Conservation (phyloP, 169 alveolate species). For the Cryptosporidium felis region DNA sequence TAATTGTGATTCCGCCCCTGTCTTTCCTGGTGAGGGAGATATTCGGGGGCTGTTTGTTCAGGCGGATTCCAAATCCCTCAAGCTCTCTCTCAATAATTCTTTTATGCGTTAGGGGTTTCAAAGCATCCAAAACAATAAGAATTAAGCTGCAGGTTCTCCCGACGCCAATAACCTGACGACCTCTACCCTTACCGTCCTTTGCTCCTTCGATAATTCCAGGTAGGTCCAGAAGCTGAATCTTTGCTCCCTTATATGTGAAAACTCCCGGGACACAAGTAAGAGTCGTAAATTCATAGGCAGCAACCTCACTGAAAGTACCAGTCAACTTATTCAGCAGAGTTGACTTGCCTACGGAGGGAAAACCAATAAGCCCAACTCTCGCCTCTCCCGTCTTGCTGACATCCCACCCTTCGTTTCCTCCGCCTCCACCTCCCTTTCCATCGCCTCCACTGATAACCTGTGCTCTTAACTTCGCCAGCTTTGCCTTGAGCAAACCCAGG, state of each 20-base stretch:
- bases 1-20: slow-evolving; percentile 84
- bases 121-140: slow-evolving; percentile 93
- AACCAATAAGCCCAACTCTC: slow-evolving; percentile 98
- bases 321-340: slow-evolving; percentile 95
- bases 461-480: slow-evolving; percentile 92
- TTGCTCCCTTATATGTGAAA: slow-evolving; percentile 91
- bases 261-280: slow-evolving; percentile 99
- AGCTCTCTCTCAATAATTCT: slow-evolving; percentile 91
- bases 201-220: slow-evolving; percentile 98
- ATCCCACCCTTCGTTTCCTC: slow-evolving; percentile 90
- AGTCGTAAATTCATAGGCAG: slow-evolving; percentile 99
- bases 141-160: slow-evolving; percentile 94
- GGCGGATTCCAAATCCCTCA: slow-evolving; percentile 97
- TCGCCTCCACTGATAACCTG: slow-evolving; percentile 89
- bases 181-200: slow-evolving; percentile 98
- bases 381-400: slow-evolving; percentile 98
- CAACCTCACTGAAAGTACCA: slow-evolving; percentile 95
- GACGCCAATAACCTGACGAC: slow-evolving; percentile 97
- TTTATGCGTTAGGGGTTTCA: slow-evolving; percentile 92
- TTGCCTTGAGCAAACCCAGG: slow-evolving; percentile 97
- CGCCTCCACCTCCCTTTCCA: slow-evolving; percentile 86
- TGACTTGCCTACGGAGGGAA: slow-evolving; percentile 99
- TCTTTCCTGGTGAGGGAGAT: slow-evolving; percentile 82
- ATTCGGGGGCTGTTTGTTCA: slow-evolving; percentile 94
- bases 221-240: slow-evolving; percentile 94